Conservation (phyloP, 2,329 filamentous ascomycete genomes). For the Stenocarpella maydis region DNA sequence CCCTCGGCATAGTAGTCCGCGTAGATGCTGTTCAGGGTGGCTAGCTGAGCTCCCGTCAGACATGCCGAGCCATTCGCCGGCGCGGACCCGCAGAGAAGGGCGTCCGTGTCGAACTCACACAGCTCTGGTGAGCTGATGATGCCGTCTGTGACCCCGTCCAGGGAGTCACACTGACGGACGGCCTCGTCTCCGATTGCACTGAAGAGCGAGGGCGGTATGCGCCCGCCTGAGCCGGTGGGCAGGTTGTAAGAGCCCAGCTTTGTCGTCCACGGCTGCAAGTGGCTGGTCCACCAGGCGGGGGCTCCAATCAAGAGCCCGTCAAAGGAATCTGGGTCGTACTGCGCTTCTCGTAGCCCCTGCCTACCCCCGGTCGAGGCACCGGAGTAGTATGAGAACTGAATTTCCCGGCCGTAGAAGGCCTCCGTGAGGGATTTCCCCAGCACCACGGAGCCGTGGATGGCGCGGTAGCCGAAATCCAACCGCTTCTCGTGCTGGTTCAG, state of each 20-base stretch:
- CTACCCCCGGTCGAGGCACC: slow-evolving; percentile 68
- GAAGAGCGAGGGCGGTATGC: slow-evolving; percentile 53
- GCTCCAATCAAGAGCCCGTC: slow-evolving; percentile 64
- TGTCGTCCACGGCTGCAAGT: slow-evolving; percentile 50
- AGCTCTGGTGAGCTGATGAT: slow-evolving; percentile 44
- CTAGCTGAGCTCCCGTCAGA: slow-evolving; percentile 45
- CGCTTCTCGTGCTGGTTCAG: slow-evolving; percentile 46
- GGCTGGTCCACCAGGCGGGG: slow-evolving; percentile 52
- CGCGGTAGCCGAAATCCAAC: slow-evolving; percentile 51
- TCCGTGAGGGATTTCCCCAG: slow-evolving; percentile 57
- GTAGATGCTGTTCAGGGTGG: slow-evolving; percentile 43
- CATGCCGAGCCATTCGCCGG: slow-evolving; percentile 25
- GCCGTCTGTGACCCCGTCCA: slow-evolving; percentile 51
- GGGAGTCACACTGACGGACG: slow-evolving; percentile 50
- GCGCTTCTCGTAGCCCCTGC: slow-evolving; percentile 63
- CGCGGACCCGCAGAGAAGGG: slow-evolving; percentile 43
- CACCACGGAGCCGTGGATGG: slow-evolving; percentile 58
- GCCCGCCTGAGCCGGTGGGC: slow-evolving; percentile 49
- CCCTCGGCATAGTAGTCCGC: slow-evolving; percentile 36
- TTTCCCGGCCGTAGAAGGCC: slow-evolving; percentile 55
- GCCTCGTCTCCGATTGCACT: slow-evolving; percentile 49
- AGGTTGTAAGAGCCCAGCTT: slow-evolving; percentile 55
- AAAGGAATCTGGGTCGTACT: slow-evolving; percentile 62
- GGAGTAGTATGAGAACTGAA: slow-evolving; percentile 60
- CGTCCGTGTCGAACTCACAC: slow-evolving; percentile 40